Conservation (phyloP, 75 land plant genomes). For the Adiantum capillusveneris region DNA sequence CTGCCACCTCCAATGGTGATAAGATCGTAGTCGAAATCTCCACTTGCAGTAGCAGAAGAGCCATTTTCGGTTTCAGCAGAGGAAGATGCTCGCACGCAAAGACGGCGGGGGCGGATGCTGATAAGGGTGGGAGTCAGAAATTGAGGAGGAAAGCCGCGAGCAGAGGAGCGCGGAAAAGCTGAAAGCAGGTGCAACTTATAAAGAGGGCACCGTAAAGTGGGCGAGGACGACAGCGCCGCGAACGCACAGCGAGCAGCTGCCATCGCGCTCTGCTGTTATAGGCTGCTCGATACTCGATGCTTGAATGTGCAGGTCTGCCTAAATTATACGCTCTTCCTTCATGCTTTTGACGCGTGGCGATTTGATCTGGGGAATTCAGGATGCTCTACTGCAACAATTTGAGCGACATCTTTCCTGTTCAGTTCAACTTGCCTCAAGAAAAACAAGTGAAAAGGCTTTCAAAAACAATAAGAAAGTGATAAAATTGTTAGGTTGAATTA, state of each 20-base stretch:
- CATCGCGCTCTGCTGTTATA: too few relatives aligned
- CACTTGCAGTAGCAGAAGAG: slow-evolving; percentile 2
- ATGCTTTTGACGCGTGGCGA: too few relatives aligned
- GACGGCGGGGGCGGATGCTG: background rate
- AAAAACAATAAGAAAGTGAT: too few relatives aligned
- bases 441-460: too few relatives aligned
- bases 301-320: too few relatives aligned
- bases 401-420: too few relatives aligned
- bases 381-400: too few relatives aligned
- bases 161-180: slow-evolving; percentile 3
- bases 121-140: background rate
- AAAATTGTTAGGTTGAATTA: too few relatives aligned
- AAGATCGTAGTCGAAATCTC: slow-evolving; percentile 74
- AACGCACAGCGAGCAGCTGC: background rate
- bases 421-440: too few relatives aligned
- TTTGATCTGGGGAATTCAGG: too few relatives aligned
- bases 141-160: background rate
- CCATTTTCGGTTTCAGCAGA: slow-evolving; percentile 16
- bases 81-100: background rate
- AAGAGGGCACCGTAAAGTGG: slow-evolving; percentile 9
- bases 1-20: slow-evolving; percentile 96
- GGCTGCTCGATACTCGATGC: too few relatives aligned
- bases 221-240: background rate
- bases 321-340: too few relatives aligned
- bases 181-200: slow-evolving; percentile 5